Percentiles rank a stretch among this genome's conserved stretches.
Evolutionary conservation across 2,329 filamentous ascomycete species (phyloP).

Genomic region (Nothopassalora personata): DNA sequence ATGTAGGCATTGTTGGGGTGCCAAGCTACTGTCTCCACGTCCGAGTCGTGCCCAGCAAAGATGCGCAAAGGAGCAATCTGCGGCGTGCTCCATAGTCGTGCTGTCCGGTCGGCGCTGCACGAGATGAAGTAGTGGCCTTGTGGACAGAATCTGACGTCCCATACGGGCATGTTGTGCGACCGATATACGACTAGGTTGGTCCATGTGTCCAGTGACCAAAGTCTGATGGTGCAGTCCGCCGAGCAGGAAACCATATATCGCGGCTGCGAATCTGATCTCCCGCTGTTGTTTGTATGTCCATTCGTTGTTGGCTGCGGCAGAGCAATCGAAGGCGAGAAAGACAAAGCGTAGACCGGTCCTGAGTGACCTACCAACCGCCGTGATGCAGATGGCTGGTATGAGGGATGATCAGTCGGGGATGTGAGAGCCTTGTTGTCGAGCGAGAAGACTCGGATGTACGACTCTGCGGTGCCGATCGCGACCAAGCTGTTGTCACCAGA

Average conservation of each 20-base stretch:
- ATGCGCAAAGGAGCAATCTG: constrained; percentile 84
- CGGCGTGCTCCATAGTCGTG: constrained; percentile 87
- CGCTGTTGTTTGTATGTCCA: constrained; percentile 34
- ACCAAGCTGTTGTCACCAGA: constrained; percentile 84
- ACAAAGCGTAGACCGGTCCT: constrained; percentile 79
- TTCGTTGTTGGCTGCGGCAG: constrained; percentile 33
- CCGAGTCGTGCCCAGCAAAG: constrained; percentile 86
- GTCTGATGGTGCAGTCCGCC: constrained; percentile 77
- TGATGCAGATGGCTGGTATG: constrained; percentile 61
- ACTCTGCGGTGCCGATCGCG: constrained; percentile 84
- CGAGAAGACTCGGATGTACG: constrained; percentile 92
- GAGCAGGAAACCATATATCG: constrained; percentile 83
- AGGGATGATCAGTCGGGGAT: constrained; percentile 57
- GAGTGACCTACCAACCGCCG: constrained; percentile 78
- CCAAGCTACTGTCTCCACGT: constrained; percentile 87
- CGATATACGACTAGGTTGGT: constrained; percentile 92
- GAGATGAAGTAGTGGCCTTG: constrained; percentile 94
- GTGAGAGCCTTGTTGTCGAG: constrained; percentile 77
- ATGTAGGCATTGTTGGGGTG: constrained; percentile 91
- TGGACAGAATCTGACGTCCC: constrained; percentile 83
- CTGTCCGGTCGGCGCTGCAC: constrained; percentile 81
- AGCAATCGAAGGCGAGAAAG: constrained; percentile 70
- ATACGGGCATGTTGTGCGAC: constrained; percentile 83
- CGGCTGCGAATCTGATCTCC: constrained; percentile 49
- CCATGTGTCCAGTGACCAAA: constrained; percentile 92